Evolutionary conservation across 345 rosid genomes (phyloP), one percentile per base, ranked within the genome.

Genomic region (Rubroshorea leprosula): DNA sequence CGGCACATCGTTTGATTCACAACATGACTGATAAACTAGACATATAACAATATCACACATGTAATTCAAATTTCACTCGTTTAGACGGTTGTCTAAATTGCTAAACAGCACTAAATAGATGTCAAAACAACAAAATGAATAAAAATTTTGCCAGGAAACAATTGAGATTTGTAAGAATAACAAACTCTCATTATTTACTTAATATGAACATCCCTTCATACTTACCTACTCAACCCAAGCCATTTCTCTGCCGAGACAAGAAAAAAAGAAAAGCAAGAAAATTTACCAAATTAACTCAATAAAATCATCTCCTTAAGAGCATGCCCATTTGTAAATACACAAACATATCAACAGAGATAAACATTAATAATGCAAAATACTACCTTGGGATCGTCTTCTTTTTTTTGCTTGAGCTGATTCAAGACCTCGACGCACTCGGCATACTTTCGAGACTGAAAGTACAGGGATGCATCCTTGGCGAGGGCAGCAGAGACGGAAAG

Each of bases 341-440:
- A 44, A 44, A 44, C 6, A 44, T 4, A 44, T n/a, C 17, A 6
- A 16, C 1, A n/a, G 9, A 44, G 16, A 10, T n/a, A n/a, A 13
- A 16, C 45, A 39, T 6, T 13, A 35, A 1, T 44, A n/a, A 13
- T 16, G 47, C 41, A 35, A 44, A 44, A 44, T 44, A n/a, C 48
- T 38, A 90, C 99, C 89, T 87, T 93, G 2, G 88, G 95, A 82
- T 90, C 96, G 75, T 76, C 75, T 16, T 63, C 80, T 62, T 83
- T 83, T 76, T 76, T 86, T 43, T 68, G 83, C 60, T 68, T 60
- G 46, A 94, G 85, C 76, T 87, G 89, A 73, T 65, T 66, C 65
- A 90, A 62, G 55, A 81, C 67, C 27, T 78, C 84, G 24, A 94
- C 67, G 64, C 96, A 90, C 58, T 94, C 99, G 12, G 57, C 49